phyloP scores from a whole-genome alignment of 257 asterid species.

The Nicotiana benthamiana region DNA sequence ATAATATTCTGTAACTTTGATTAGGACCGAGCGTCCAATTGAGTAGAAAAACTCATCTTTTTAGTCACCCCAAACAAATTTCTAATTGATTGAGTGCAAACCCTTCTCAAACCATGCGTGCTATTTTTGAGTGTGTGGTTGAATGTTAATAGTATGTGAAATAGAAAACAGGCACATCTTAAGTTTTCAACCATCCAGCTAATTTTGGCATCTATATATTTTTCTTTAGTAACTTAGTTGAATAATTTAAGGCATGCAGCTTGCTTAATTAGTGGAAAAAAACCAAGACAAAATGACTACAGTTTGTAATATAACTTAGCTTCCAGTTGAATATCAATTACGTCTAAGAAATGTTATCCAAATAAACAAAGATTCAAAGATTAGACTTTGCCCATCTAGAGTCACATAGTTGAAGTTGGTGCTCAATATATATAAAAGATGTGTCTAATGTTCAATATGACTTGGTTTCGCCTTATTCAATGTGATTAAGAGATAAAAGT shows the following conservation, averaged over 20 bases:
- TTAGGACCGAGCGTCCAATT: neutral
- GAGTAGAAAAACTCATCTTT: neutral
- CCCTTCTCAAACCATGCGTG: neutral
- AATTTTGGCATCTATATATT: neutral
- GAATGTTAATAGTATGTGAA: neutral
- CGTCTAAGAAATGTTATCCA: neutral
- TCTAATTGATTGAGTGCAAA: neutral
- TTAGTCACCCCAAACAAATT: neutral
- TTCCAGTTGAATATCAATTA: neutral
- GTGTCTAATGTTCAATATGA: neutral
- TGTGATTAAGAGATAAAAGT: neutral
- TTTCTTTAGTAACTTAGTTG: neutral
- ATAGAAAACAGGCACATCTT: neutral
- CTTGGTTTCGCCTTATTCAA: neutral
- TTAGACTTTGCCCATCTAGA: neutral
- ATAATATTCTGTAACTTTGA: neutral
- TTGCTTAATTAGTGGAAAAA: neutral
- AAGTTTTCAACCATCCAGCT: neutral
- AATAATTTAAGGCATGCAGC: neutral
- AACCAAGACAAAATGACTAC: neutral
- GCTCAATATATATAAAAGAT: neutral
- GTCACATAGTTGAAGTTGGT: conserved; percentile 1
- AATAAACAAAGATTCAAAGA: neutral
- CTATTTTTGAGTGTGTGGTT: neutral
- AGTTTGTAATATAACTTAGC: neutral